A percentile compares a stretch with the other conserved stretches of the same genome.
Evolutionary conservation across 1,284 basidiomycete genomes (phyloP).

Genomic region (Tetrapyrgos nigripes): DNA sequence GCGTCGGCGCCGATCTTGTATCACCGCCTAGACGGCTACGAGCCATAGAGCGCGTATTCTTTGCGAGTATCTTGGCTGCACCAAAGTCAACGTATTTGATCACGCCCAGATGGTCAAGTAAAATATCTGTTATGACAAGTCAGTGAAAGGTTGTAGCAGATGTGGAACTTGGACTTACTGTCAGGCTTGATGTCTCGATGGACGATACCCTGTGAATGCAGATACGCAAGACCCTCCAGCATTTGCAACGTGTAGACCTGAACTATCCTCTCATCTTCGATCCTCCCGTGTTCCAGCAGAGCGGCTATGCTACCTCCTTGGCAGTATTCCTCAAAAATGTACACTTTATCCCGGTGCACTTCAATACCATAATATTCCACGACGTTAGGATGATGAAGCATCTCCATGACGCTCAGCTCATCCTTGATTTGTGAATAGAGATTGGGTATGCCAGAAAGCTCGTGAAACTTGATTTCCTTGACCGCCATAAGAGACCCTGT

Average conservation of each 20-base stretch:
- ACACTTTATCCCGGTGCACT: constrained; percentile 98
- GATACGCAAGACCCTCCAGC: constrained; percentile 92
- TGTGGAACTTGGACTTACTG: constrained; percentile 65
- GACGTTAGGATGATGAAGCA: constrained; percentile 97
- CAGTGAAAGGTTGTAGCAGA: constrained; percentile 2
- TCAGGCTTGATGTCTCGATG: constrained; percentile 99
- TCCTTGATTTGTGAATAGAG: constrained; percentile 95
- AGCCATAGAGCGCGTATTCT: constrained; percentile 88
- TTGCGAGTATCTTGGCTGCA: constrained; percentile 96
- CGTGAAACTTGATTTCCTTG: constrained; percentile 99
- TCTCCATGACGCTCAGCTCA: constrained; percentile 98
- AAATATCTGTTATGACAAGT: constrained; percentile 72
- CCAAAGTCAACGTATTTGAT: constrained; percentile 99
- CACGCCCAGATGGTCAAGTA: constrained; percentile 92
- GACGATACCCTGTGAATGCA: constrained; percentile 92
- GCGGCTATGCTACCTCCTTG: constrained; percentile 94
- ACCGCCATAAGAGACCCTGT: constrained; percentile 98
- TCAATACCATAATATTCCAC: constrained; percentile 99
- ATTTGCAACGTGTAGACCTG: constrained; percentile 98
- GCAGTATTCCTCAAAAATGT: constrained; percentile 99
- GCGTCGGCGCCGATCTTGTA: constrained; percentile 28
- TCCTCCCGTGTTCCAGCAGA: constrained; percentile 91
- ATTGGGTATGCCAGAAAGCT: constrained; percentile 82
- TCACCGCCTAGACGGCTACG: constrained; percentile 67
- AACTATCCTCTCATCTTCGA: constrained; percentile 96